Percentiles rank a stretch among this genome's conserved stretches.
Conservation (phyloP, 2,329 filamentous ascomycete genomes). For the Colletotrichum destructivum region DNA sequence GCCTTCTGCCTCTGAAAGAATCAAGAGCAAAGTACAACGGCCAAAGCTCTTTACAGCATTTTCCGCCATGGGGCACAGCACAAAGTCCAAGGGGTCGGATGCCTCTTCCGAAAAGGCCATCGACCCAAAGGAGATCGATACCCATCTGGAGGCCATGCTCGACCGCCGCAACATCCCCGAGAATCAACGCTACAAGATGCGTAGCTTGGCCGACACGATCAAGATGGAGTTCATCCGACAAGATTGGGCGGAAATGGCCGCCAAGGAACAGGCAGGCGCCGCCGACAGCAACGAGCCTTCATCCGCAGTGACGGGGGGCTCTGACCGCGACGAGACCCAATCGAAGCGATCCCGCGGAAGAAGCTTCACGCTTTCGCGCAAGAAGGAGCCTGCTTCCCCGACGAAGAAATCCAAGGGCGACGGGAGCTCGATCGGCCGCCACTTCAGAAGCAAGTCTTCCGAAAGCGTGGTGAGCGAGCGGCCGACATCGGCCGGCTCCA, state of each 20-base stretch:
- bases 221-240: conserved; percentile 97
- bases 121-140: conserved; percentile 69
- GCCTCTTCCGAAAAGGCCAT: conserved; percentile 69
- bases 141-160: conserved; percentile 74
- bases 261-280: conserved; percentile 61
- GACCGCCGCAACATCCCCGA: conserved; percentile 94
- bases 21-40: conserved; percentile 57
- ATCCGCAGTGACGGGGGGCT: conserved; percentile 50
- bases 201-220: conserved; percentile 87
- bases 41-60: conserved; percentile 58
- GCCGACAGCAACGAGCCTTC: conserved; percentile 57
- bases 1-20: conserved; percentile 45
- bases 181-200: conserved; percentile 95
- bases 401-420: conserved; percentile 83
- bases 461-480: conserved; percentile 77
- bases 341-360: conserved; percentile 76
- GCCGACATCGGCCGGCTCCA: conserved; percentile 65
- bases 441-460: conserved; percentile 80
- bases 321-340: conserved; percentile 61
- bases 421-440: conserved; percentile 69
- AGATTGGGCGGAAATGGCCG: conserved; percentile 80
- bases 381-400: conserved; percentile 69
- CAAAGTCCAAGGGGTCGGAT: conserved; percentile 52
- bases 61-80: conserved; percentile 56
- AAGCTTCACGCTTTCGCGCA: conserved; percentile 83